Conservation (phyloP, 345 rosid genomes). For the Salix purpurea region DNA sequence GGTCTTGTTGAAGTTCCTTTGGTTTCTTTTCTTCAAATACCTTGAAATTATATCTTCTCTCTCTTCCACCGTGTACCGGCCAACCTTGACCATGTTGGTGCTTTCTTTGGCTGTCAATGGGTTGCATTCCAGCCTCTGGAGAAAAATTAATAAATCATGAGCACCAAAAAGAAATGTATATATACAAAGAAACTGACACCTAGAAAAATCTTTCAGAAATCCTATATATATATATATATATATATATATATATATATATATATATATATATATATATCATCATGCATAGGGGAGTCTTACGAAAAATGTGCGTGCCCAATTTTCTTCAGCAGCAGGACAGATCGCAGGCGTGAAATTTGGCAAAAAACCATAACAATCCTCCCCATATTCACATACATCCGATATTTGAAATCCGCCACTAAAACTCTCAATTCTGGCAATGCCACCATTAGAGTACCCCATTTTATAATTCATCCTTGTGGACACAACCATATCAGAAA, state of each 20-base stretch:
- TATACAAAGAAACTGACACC: neutral
- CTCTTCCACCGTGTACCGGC: constrained; percentile 74
- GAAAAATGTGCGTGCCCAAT: constrained; percentile 28
- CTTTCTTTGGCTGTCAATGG: constrained; percentile 38
- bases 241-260: neutral
- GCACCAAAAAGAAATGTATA: neutral
- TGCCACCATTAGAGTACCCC: constrained; percentile 18
- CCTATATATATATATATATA: neutral
- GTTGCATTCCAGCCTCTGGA: neutral
- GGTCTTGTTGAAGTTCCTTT: constrained; percentile 87
- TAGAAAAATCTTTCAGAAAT: neutral
- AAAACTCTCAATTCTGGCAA: constrained; percentile 18
- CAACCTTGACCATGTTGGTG: constrained; percentile 41
- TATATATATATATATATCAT: neutral
- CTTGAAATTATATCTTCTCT: constrained; percentile 82
- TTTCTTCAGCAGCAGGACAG: constrained; percentile 31
- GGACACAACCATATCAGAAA: constrained; percentile 33
- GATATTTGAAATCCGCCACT: constrained; percentile 29
- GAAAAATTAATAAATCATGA: neutral
- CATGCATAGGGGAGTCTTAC: neutral
- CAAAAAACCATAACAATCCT: constrained; percentile 42
- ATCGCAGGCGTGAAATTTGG: constrained; percentile 41
- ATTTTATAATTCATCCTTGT: constrained; percentile 28
- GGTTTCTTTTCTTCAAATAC: constrained; percentile 85
- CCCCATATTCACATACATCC: constrained; percentile 37